A percentile compares a stretch with the other conserved stretches of the same genome.
phyloP scores from a whole-genome alignment of 73 alveolate species.

The Durusdinium trenchii region DNA sequence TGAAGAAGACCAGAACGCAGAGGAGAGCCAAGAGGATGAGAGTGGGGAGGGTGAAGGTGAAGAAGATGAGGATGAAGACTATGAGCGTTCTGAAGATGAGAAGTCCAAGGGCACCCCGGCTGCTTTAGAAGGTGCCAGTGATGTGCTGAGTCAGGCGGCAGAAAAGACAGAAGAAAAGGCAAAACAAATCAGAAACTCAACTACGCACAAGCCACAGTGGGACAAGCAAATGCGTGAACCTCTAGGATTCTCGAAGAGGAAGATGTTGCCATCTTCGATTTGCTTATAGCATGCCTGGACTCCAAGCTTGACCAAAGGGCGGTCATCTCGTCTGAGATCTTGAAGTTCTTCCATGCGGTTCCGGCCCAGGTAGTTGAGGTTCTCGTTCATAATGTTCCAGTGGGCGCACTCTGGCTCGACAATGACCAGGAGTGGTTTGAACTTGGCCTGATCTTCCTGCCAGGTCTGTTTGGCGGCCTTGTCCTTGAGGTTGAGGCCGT shows the following conservation, averaged over 20 bases:
- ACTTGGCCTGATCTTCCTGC: not conserved
- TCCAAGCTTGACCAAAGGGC: not conserved
- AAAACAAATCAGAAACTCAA: too few relatives aligned
- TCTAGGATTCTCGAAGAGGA: not conserved
- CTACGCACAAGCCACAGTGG: too few relatives aligned
- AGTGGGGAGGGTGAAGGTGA: too few relatives aligned
- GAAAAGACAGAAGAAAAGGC: too few relatives aligned
- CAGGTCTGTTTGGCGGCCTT: not conserved
- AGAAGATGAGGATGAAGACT: too few relatives aligned
- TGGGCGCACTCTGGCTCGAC: not conserved
- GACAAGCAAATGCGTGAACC: not conserved
- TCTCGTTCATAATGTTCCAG: constrained; percentile 18
- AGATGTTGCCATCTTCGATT: not conserved
- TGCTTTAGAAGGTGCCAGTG: too few relatives aligned
- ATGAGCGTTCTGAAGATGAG: too few relatives aligned
- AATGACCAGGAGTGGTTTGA: not conserved
- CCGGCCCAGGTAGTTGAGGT: not conserved
- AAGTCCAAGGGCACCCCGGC: too few relatives aligned
- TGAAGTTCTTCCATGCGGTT: not conserved
- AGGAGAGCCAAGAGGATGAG: too few relatives aligned
- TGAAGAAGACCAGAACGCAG: too few relatives aligned
- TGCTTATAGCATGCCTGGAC: not conserved
- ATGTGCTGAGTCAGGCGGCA: too few relatives aligned
- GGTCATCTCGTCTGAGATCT: not conserved
- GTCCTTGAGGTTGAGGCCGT: not conserved